Percentiles rank a stretch among this genome's conserved stretches.
These are phyloP conservation scores for Quercus variabilis DNA, from an alignment of 306 rosid species.

Conservation along the genomic window DNA sequence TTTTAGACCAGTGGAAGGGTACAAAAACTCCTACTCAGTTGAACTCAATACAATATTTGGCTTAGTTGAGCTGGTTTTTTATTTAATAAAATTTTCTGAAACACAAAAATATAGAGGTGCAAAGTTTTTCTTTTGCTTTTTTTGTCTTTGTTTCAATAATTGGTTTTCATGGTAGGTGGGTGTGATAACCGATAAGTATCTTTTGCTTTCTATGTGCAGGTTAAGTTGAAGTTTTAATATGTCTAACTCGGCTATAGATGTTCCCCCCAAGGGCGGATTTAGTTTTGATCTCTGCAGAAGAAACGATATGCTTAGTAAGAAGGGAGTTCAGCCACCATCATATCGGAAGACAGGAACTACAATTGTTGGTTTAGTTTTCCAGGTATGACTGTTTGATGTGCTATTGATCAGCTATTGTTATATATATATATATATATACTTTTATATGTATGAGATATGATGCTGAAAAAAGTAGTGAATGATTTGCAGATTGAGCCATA, in stretches of 20 bases:
- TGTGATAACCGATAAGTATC: neutral
- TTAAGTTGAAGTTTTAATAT: slow-evolving; percentile 31
- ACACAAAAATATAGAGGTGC: no score
- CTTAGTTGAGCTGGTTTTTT: neutral
- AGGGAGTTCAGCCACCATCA: slow-evolving; percentile 57
- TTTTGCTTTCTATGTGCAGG: slow-evolving; percentile 13
- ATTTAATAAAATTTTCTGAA: neutral
- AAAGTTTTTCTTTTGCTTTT: neutral
- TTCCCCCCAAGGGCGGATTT: slow-evolving; percentile 87
- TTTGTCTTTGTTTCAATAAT: neutral
- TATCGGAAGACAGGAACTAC: slow-evolving; percentile 90
- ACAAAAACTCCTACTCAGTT: neutral
- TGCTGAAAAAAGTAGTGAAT: neutral
- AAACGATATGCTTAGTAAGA: slow-evolving; percentile 74
- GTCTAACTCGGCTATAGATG: slow-evolving; percentile 49
- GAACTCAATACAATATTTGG: neutral
- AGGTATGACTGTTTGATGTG: slow-evolving; percentile 36
- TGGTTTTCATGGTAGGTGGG: neutral
- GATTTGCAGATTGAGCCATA: neutral
- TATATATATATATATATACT: neutral
- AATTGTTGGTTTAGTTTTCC: slow-evolving; percentile 76
- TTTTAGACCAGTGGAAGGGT: neutral
- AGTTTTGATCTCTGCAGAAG: slow-evolving; percentile 87
- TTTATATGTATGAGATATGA: neutral
- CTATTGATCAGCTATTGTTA: neutral